Percentiles rank a stretch among this genome's conserved stretches.
These are phyloP conservation scores for Fusarium paranaense DNA, from an alignment of 2,329 filamentous ascomycete genomes.

Conservation along the genomic window DNA sequence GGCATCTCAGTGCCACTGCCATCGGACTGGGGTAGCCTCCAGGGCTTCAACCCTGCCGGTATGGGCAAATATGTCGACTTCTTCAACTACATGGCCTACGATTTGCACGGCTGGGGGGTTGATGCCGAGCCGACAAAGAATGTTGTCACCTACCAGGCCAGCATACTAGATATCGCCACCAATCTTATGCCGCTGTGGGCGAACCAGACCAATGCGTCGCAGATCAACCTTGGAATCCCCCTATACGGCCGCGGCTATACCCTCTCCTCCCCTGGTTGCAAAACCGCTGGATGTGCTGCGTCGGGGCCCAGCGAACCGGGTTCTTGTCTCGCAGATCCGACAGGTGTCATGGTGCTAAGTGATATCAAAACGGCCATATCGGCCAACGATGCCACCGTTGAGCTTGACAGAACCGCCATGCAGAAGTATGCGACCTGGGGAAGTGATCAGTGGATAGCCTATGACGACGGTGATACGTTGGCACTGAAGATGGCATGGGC, in stretches of 20 bases:
- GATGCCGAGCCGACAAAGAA: neutral
- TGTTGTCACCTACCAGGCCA: constrained; percentile 1
- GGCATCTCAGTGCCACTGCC: constrained; percentile 3
- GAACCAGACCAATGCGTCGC: constrained; percentile 3
- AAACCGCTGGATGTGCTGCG: neutral
- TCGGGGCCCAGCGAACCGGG: constrained; percentile 1
- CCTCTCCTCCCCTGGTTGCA: constrained; percentile 1
- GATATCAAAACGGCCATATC: constrained; percentile 8
- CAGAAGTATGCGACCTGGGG: constrained; percentile 8
- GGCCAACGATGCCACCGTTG: neutral
- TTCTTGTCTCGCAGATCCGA: constrained; percentile 11
- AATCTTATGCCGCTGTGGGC: constrained; percentile 5
- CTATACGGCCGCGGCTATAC: constrained; percentile 8
- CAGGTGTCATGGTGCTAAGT: constrained; percentile 8
- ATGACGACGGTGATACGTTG: constrained; percentile 6
- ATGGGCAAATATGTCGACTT: constrained; percentile 7
- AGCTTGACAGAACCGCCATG: constrained; percentile 2
- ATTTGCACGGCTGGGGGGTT: constrained; percentile 10
- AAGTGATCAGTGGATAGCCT: constrained; percentile 5
- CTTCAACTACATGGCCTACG: constrained; percentile 12
- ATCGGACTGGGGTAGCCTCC: constrained; percentile 10
- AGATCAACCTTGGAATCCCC: constrained; percentile 7
- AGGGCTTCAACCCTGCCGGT: constrained; percentile 7
- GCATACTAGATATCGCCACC: constrained; percentile 3
- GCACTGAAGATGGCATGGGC: constrained; percentile 6